phyloP scores from a whole-genome alignment of 805 yeast genomes.

The Cyberlindnera mrakii region DNA sequence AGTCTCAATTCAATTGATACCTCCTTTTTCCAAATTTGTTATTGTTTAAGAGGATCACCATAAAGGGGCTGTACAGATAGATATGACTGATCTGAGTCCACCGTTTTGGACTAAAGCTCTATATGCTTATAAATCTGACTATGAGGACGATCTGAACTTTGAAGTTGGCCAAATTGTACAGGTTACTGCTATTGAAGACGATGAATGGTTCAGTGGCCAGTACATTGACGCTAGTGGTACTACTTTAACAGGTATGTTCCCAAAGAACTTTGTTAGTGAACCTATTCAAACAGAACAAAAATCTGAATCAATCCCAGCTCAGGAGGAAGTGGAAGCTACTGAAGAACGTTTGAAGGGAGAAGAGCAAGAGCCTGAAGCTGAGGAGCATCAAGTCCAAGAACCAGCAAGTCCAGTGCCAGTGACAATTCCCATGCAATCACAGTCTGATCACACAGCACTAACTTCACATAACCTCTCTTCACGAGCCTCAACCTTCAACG shows the following conservation, averaged over 20 bases:
- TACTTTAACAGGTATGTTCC: conserved; percentile 69
- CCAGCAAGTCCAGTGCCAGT: neutral
- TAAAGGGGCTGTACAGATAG: neutral
- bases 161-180: conserved; percentile 60
- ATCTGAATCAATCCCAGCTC: neutral
- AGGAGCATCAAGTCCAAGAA: neutral
- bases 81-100: conserved; percentile 4
- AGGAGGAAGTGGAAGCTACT: neutral
- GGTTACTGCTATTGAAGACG: conserved; percentile 80
- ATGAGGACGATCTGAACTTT: conserved; percentile 80
- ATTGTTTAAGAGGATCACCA: neutral
- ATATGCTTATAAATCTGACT: conserved; percentile 62
- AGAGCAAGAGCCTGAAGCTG: neutral
- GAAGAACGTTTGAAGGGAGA: neutral
- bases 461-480: neutral
- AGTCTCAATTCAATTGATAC: neutral
- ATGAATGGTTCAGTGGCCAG: conserved; percentile 83
- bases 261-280: conserved; percentile 66
- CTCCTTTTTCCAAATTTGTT: neutral
- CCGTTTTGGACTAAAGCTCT: conserved; percentile 70
- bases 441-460: neutral
- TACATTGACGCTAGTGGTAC: conserved; percentile 39
- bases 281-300: conserved; percentile 5
- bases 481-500: conserved; percentile 4
- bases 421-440: neutral